Conservation (phyloP, 2,329 filamentous ascomycete species). For the Teratosphaeriaceae sp. region DNA sequence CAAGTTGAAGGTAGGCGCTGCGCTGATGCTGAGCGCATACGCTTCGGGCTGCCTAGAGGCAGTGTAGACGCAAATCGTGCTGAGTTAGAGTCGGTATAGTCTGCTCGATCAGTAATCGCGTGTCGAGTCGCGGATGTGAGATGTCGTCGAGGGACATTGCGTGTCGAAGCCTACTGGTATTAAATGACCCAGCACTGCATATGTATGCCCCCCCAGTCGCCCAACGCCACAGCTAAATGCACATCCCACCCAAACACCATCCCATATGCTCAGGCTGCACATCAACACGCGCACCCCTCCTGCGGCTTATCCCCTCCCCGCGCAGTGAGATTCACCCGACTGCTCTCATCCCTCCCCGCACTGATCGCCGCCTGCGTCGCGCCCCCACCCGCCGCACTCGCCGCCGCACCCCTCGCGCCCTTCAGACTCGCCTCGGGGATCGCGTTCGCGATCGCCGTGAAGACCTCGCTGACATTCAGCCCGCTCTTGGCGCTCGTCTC, state of each 20-base stretch:
- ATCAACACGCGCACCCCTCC: conserved; percentile 86
- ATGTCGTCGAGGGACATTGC: too few relatives aligned
- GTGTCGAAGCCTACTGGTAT: too few relatives aligned
- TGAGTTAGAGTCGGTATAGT: too few relatives aligned
- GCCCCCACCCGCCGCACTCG: conserved; percentile 42
- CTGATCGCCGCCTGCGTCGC: conserved; percentile 52
- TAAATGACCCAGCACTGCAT: too few relatives aligned
- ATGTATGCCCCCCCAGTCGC: neutral
- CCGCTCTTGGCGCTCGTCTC: conserved; percentile 98
- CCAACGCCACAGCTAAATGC: conserved; percentile 3
- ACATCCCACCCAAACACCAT: neutral
- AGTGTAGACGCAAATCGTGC: too few relatives aligned
- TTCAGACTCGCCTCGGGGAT: conserved; percentile 97
- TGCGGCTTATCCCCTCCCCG: conserved; percentile 57
- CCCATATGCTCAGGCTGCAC: neutral
- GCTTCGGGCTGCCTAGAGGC: too few relatives aligned
- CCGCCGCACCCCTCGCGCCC: conserved; percentile 63
- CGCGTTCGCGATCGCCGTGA: conserved; percentile 95
- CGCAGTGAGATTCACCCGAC: conserved; percentile 74
- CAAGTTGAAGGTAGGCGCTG: too few relatives aligned
- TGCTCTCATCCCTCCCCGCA: conserved; percentile 50
- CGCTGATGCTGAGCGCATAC: too few relatives aligned
- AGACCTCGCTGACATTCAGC: conserved; percentile 89
- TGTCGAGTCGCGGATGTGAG: too few relatives aligned
- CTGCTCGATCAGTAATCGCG: too few relatives aligned